Base-by-base conservation (phyloP, 768 basidiomycete species). In the Lentinus brumalis region DNA sequence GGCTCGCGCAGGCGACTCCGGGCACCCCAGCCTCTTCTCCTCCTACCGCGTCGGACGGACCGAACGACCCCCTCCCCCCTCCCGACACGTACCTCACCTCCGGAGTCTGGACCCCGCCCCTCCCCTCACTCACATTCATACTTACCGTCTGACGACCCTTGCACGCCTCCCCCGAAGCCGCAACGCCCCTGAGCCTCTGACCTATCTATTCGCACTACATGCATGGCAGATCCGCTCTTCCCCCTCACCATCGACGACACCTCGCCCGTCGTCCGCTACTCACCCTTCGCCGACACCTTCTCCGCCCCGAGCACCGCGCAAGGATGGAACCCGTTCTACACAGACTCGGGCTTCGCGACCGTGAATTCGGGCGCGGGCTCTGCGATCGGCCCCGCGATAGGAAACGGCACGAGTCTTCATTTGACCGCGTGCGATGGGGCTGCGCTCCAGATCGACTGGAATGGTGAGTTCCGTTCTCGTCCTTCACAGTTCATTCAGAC, bases 281-380 rank as follows among this genome's bases (percentile, higher is more conserved):
- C 71, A 60, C 89, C 91, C 26, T 82, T 85, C 60, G 68, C 76
- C 45, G 86, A 89, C 71, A 81, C 80, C 11, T 75, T 84, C 58
- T 75, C 81, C 42, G 57, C 51, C 31, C 38, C 52, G 73, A 77
- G 85, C 66, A 66, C 84, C 44, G 67, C 72, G 18, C 78, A 76
- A 30, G 89, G 89, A 68, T 93, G 91, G 91, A 85, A 85, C 69
- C 83, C 88, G 16, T 83, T 79, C 73, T 90, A 82, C 72, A 72
- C 76, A 2, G 51, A 45, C 44, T 81, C 85, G 12, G 86, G 84
- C 8, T 86, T 81, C 55, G 76, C 79, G 18, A 31, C 44, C 11
- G 49, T 53, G 9, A 38, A 59, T 42, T 49, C 61, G 11, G 59
- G 64, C 9, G 32, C 56, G 15, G 62, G 59, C 53, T 57, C 61